phyloP scores from a whole-genome alignment of 345 rosid species.

The Raphanus raphanistrum region DNA sequence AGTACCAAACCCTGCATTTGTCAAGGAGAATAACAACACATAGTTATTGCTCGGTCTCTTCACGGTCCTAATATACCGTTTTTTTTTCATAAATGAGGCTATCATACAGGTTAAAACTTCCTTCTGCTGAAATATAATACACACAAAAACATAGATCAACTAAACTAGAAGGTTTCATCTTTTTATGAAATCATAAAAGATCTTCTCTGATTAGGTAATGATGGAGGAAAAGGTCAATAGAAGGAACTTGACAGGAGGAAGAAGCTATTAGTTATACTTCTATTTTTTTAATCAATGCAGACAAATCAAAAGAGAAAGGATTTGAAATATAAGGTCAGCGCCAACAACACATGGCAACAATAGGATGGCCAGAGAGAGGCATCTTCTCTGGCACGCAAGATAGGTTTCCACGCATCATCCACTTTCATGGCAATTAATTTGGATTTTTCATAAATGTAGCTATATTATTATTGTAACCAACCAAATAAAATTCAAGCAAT shows the following conservation, averaged over 20 bases:
- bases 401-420: conserved; percentile 34
- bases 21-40: conserved; percentile 20
- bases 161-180: conserved; percentile 23
- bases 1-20: conserved; percentile 27
- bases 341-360: conserved; percentile 40
- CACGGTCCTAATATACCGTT: conserved; percentile 1
- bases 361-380: conserved; percentile 25
- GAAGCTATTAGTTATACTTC: conserved; percentile 14
- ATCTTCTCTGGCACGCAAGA: conserved; percentile 37
- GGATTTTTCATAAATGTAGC: not conserved
- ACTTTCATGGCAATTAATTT: conserved; percentile 24
- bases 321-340: conserved; percentile 39
- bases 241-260: conserved; percentile 22
- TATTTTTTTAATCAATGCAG: conserved; percentile 17
- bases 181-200: conserved; percentile 23
- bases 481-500: conserved; percentile 12
- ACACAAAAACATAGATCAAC: not conserved
- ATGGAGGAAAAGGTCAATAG: conserved; percentile 18
- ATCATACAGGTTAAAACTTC: not conserved
- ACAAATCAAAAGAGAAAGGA: conserved; percentile 27
- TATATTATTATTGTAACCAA: conserved; percentile 23
- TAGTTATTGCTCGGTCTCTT: conserved; percentile 28
- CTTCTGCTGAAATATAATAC: not conserved
- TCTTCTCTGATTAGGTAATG: conserved; percentile 29
- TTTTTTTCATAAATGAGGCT: not conserved